Percentiles rank a stretch among this genome's conserved stretches.
These are phyloP conservation scores for Phytophthora cryptogea DNA, from an alignment of 352 stramenopile species.

Conservation along the genomic window DNA sequence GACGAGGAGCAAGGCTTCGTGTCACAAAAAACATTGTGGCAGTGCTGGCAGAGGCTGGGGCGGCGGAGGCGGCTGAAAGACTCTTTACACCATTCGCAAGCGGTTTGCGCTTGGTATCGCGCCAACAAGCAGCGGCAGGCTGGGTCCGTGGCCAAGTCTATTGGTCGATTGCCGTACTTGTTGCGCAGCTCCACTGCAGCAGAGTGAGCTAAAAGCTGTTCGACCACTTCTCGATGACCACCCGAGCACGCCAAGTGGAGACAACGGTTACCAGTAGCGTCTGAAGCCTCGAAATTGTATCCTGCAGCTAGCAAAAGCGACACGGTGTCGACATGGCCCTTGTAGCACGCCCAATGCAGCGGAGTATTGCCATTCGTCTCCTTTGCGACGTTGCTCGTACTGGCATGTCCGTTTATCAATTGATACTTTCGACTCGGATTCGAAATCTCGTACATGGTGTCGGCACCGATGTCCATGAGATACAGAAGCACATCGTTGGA, in stretches of 20 bases:
- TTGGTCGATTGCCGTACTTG: slow-evolving; percentile 71
- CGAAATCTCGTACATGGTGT: slow-evolving; percentile 71
- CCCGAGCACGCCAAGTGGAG: slow-evolving; percentile 77
- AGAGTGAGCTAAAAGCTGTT: slow-evolving; percentile 74
- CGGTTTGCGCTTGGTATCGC: slow-evolving; percentile 61
- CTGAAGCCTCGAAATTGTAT: slow-evolving; percentile 66
- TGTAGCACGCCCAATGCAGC: slow-evolving; percentile 89
- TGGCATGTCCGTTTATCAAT: slow-evolving; percentile 14
- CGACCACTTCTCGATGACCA: slow-evolving; percentile 65
- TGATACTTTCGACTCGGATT: slow-evolving; percentile 19
- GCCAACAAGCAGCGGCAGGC: slow-evolving; percentile 63
- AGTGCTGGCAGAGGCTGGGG: slow-evolving; percentile 79
- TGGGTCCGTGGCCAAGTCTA: slow-evolving; percentile 72
- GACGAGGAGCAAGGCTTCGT: slow-evolving; percentile 75
- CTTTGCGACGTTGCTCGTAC: slow-evolving; percentile 8
- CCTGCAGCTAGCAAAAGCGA: slow-evolving; percentile 67
- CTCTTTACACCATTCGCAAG: slow-evolving; percentile 83
- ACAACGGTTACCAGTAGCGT: slow-evolving; percentile 73
- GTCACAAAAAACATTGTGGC: slow-evolving; percentile 81
- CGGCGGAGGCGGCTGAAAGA: slow-evolving; percentile 65
- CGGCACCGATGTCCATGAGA: slow-evolving; percentile 69
- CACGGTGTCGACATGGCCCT: slow-evolving; percentile 70
- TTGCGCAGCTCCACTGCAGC: slow-evolving; percentile 63
- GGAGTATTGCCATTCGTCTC: slow-evolving; percentile 57
- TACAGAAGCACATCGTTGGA: slow-evolving; percentile 71